These are phyloP conservation scores for Arabis hirsuta DNA, from an alignment of 345 rosid genomes.

Conservation along the genomic window DNA sequence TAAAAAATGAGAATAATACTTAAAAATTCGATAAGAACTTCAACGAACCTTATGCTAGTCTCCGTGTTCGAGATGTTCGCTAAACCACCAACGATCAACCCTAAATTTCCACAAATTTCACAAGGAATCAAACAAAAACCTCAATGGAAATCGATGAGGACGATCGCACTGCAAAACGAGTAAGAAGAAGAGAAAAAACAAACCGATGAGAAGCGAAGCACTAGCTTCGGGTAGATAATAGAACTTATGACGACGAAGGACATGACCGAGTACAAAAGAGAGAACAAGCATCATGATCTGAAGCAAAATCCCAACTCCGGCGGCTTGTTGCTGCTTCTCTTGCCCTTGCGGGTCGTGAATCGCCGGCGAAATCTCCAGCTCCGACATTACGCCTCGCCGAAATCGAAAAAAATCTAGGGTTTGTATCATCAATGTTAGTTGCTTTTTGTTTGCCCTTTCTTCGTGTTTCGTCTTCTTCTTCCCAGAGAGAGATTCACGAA, in stretches of 20 bases:
- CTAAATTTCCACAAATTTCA: constrained; percentile 41
- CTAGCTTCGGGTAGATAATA: constrained; percentile 98
- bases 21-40: background rate
- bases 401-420: constrained; percentile 27
- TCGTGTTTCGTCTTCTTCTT: constrained; percentile 18
- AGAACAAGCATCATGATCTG: constrained; percentile 99
- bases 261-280: constrained; percentile 95
- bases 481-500: constrained; percentile 27
- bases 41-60: constrained; percentile 74
- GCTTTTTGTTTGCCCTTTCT: constrained; percentile 15
- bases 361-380: constrained; percentile 55
- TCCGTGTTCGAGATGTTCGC: constrained; percentile 93
- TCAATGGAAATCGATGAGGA: background rate
- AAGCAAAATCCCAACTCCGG: constrained; percentile 96
- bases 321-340: constrained; percentile 93
- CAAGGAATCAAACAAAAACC: background rate
- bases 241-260: constrained; percentile 95
- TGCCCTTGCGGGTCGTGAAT: constrained; percentile 51
- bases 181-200: constrained; percentile 1
- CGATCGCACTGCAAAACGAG: constrained; percentile 23
- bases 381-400: constrained; percentile 42
- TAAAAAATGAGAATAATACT: constrained; percentile 27
- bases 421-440: constrained; percentile 24
- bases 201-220: constrained; percentile 97
- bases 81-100: constrained; percentile 85